Evolutionary conservation across 2,329 filamentous ascomycete species (phyloP).

Genomic region (Colletotrichum cordylinicola): DNA sequence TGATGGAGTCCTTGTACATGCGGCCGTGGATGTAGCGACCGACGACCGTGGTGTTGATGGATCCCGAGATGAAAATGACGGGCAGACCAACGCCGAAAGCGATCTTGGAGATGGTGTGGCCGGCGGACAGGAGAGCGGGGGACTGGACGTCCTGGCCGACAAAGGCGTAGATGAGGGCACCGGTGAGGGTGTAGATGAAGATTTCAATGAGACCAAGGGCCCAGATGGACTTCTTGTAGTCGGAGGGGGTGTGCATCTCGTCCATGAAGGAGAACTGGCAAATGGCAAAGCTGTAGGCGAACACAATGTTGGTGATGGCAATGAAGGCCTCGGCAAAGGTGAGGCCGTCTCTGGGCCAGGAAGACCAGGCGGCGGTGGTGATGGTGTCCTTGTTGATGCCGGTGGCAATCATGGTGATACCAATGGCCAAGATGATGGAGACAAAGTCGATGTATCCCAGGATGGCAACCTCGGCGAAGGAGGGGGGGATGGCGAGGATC

Average conservation of each 20-base stretch:
- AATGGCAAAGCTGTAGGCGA: constrained; percentile 68
- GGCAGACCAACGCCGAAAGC: constrained; percentile 75
- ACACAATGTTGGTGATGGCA: constrained; percentile 71
- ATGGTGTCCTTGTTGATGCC: constrained; percentile 47
- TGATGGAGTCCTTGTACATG: constrained; percentile 47
- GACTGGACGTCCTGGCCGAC: constrained; percentile 67
- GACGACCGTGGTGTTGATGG: constrained; percentile 65
- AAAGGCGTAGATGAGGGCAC: constrained; percentile 72
- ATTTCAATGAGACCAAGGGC: constrained; percentile 68
- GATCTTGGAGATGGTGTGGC: constrained; percentile 63
- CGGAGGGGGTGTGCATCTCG: constrained; percentile 55
- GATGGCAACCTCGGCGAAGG: constrained; percentile 54
- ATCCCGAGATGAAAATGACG: constrained; percentile 77
- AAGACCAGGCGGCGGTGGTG: constrained; percentile 41
- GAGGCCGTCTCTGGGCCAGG: constrained; percentile 50
- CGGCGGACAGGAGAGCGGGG: constrained; percentile 72
- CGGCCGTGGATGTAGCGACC: constrained; percentile 52
- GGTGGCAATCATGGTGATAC: constrained; percentile 71
- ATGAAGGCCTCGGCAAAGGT: constrained; percentile 62
- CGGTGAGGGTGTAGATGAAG: constrained; percentile 69
- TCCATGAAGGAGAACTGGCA: constrained; percentile 61
- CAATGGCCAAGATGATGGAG: constrained; percentile 68
- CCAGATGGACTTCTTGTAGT: constrained; percentile 61
- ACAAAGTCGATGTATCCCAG: constrained; percentile 62
- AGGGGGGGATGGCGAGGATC: constrained; percentile 51